Conservation (phyloP, 2,329 filamentous ascomycete species). For the Fusarium floridanum region DNA sequence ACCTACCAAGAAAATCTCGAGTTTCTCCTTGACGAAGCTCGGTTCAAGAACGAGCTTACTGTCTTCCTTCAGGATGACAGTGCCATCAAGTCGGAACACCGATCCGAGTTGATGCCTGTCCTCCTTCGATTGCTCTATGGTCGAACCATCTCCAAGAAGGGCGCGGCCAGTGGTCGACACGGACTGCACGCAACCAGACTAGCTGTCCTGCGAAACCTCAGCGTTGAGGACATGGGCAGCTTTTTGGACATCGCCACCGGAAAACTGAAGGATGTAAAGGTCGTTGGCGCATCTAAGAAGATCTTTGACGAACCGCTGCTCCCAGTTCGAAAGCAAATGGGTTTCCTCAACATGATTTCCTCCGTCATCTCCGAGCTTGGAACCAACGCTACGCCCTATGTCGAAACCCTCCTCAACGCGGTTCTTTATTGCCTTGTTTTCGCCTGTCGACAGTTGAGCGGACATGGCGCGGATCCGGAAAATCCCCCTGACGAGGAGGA, state of each 20-base stretch:
- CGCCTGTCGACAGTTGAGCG: slow-evolving; percentile 71
- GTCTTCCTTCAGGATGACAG: slow-evolving; percentile 85
- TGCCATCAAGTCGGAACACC: slow-evolving; percentile 80
- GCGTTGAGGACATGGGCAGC: slow-evolving; percentile 77
- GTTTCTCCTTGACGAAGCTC: slow-evolving; percentile 88
- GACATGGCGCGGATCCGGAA: slow-evolving; percentile 50
- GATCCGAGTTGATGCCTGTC: slow-evolving; percentile 82
- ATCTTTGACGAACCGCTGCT: slow-evolving; percentile 71
- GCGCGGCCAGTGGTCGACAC: slow-evolving; percentile 80
- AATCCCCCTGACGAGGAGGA: slow-evolving; percentile 57
- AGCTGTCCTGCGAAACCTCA: slow-evolving; percentile 83
- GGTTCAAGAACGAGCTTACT: slow-evolving; percentile 94
- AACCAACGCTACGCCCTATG: slow-evolving; percentile 76
- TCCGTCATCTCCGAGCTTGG: slow-evolving; percentile 89
- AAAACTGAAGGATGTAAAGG: slow-evolving; percentile 70
- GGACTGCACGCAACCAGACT: slow-evolving; percentile 86
- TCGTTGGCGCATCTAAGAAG: slow-evolving; percentile 67
- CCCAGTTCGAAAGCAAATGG: slow-evolving; percentile 83
- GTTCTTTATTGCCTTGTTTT: slow-evolving; percentile 85
- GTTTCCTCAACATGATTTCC: slow-evolving; percentile 91
- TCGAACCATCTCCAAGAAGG: slow-evolving; percentile 85
- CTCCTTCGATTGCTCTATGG: slow-evolving; percentile 91
- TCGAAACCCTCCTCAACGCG: slow-evolving; percentile 77
- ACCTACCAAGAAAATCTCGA: slow-evolving; percentile 88
- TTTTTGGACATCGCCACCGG: slow-evolving; percentile 89